phyloP scores from a whole-genome alignment of 805 yeast species.

The Spathaspora girioi region DNA sequence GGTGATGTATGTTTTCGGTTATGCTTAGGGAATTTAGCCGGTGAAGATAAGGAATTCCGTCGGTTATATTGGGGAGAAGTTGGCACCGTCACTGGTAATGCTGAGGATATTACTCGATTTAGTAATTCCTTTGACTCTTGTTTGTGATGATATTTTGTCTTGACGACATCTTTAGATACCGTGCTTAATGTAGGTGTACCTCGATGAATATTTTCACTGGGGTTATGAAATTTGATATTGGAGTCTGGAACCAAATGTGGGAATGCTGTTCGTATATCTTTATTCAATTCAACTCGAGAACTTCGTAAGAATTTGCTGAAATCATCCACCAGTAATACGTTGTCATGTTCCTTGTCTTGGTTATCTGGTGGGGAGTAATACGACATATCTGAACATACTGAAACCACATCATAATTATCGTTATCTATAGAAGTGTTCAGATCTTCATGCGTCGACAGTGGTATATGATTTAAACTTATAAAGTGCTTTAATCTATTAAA shows the following conservation, averaged over 20 bases:
- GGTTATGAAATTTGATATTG: conserved; percentile 31
- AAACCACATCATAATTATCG: conserved; percentile 15
- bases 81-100: neutral
- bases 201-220: conserved; percentile 22
- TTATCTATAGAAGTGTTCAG: neutral
- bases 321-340: conserved; percentile 17
- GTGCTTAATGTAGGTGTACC: conserved; percentile 30
- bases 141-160: conserved; percentile 1
- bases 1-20: neutral
- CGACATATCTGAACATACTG: conserved; percentile 19
- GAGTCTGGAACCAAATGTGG: conserved; percentile 16
- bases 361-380: conserved; percentile 14
- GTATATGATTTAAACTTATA: conserved; percentile 13
- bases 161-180: conserved; percentile 12
- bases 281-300: conserved; percentile 27
- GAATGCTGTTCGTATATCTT: conserved; percentile 15
- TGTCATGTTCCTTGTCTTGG: conserved; percentile 9
- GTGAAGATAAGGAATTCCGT: neutral
- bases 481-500: conserved; percentile 19
- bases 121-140: conserved; percentile 12
- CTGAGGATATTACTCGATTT: conserved; percentile 5
- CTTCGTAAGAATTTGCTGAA: conserved; percentile 29
- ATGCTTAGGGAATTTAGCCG: neutral
- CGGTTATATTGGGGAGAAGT: neutral
- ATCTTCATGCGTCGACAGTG: neutral